A percentile compares a stretch with the other conserved stretches of the same genome.
Evolutionary conservation across 208 protist species (phyloP).

Genomic region (Wallacemonas sp.): DNA sequence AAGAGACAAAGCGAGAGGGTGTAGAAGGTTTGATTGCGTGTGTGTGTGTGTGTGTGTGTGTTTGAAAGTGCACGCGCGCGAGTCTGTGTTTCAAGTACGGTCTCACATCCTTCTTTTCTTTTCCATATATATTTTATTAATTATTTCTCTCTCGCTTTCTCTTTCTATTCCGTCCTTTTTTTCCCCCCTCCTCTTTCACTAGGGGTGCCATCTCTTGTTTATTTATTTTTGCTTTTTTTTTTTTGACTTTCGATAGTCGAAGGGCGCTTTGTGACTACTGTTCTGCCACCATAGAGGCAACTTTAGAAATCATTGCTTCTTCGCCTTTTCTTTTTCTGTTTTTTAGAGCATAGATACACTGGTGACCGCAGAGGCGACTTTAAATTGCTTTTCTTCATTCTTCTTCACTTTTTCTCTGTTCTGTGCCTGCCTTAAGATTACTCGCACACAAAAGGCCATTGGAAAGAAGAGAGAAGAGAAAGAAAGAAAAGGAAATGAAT

Average conservation of each 20-base stretch:
- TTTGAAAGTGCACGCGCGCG: not conserved
- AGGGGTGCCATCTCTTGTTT: not conserved
- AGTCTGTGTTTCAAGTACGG: not conserved
- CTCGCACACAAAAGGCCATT: too few relatives aligned
- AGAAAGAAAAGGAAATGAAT: too few relatives aligned
- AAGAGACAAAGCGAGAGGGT: too few relatives aligned
- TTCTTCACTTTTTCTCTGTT: not conserved
- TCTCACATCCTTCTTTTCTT: not conserved
- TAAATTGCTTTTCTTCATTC: too few relatives aligned
- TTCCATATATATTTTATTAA: not conserved
- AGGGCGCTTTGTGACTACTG: not conserved
- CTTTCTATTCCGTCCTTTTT: not conserved
- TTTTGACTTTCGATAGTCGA: constrained; percentile 19
- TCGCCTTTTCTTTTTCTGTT: constrained; percentile 3
- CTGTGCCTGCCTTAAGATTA: too few relatives aligned
- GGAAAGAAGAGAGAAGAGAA: too few relatives aligned
- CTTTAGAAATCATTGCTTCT: constrained; percentile 10
- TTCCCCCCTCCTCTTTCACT: constrained; percentile 1
- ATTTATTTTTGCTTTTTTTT: constrained; percentile 9
- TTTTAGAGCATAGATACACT: constrained; percentile 7
- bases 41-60: too few relatives aligned
- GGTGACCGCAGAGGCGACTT: too few relatives aligned
- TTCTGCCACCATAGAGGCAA: not conserved
- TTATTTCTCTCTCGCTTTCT: constrained; percentile 7
- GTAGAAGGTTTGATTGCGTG: too few relatives aligned